A percentile compares a stretch with the other conserved stretches of the same genome.
Conservation (phyloP, 768 basidiomycete genomes). For the Lentinula detonsa region DNA sequence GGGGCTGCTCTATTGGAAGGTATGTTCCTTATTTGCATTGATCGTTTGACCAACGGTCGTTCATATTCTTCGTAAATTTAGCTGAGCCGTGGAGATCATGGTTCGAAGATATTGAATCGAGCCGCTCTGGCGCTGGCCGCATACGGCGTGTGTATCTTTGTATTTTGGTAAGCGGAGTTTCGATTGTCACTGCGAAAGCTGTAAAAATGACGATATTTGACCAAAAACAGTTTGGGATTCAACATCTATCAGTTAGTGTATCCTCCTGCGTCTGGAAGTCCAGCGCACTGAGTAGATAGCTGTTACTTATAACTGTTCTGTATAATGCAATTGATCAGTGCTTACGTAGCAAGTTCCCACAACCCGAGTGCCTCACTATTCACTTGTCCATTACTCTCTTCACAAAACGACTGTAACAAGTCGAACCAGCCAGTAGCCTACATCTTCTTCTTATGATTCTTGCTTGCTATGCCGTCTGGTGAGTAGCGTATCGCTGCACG, state of each 20-base stretch:
- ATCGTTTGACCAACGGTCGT: background rate
- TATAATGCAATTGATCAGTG: background rate
- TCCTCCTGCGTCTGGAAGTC: constrained; percentile 16
- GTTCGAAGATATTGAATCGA: constrained; percentile 44
- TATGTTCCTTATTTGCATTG: constrained; percentile 15
- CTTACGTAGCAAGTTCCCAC: background rate
- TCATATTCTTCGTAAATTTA: constrained; percentile 19
- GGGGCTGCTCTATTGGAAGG: constrained; percentile 92
- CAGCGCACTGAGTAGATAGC: constrained; percentile 13
- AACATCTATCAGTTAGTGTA: constrained; percentile 67
- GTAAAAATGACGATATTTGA: constrained; percentile 7
- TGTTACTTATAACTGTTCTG: background rate
- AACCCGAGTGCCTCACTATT: background rate
- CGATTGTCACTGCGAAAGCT: constrained; percentile 1
- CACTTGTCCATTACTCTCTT: background rate
- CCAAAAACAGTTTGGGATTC: constrained; percentile 56
- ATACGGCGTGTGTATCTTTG: constrained; percentile 77
- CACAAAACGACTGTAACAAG: constrained; percentile 5
- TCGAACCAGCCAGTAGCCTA: background rate
- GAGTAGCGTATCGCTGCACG: constrained; percentile 10
- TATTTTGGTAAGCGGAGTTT: constrained; percentile 69
- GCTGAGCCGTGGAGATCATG: constrained; percentile 66
- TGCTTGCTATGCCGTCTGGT: constrained; percentile 16
- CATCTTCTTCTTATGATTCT: background rate
- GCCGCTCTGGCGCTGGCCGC: constrained; percentile 59